Percentiles rank a stretch among this genome's conserved stretches.
These are phyloP conservation scores for Mucuna pruriens DNA, from an alignment of 306 rosid species.

Conservation along the genomic window DNA sequence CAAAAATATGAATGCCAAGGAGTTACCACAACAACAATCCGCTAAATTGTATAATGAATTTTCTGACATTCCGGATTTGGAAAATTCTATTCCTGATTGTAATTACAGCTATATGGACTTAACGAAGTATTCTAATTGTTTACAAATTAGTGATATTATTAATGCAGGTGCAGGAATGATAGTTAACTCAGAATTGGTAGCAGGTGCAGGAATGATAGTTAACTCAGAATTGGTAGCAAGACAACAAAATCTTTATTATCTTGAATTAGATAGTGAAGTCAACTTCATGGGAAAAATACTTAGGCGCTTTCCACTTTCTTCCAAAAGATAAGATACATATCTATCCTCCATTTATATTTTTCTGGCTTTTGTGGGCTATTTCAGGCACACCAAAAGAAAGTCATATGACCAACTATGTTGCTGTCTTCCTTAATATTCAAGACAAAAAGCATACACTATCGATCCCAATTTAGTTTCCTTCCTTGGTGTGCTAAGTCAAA, in stretches of 20 bases:
- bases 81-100: too few relatives aligned
- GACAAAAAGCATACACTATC: neutral
- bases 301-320: neutral
- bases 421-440: neutral
- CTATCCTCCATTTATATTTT: neutral
- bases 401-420: constrained; percentile 7
- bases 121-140: too few relatives aligned
- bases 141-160: too few relatives aligned
- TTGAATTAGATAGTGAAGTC: neutral
- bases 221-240: too few relatives aligned
- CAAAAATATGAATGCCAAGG: too few relatives aligned
- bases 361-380: neutral
- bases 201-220: too few relatives aligned
- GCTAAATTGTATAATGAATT: too few relatives aligned
- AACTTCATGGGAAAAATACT: neutral
- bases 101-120: too few relatives aligned
- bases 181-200: too few relatives aligned
- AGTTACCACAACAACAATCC: too few relatives aligned
- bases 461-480: constrained; percentile 1
- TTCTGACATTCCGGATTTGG: too few relatives aligned
- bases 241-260: neutral
- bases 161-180: too few relatives aligned
- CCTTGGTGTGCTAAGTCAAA: neutral
- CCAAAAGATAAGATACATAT: neutral
- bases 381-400: neutral